Evolutionary conservation across 257 asterid species (phyloP).

Genomic region (Datura wrightii): DNA sequence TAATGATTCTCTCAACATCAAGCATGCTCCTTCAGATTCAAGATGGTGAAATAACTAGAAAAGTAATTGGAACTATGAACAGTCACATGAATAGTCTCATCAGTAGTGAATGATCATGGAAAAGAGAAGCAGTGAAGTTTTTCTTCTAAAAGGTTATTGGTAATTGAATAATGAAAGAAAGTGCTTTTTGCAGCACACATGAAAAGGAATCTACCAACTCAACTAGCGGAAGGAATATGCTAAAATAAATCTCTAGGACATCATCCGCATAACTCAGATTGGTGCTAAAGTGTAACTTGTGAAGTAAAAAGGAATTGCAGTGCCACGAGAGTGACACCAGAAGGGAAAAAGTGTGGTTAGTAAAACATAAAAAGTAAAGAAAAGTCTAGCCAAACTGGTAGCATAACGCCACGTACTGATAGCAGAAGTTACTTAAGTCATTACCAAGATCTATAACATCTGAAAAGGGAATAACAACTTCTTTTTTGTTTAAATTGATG

Average conservation of each 20-base stretch:
- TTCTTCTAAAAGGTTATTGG: not conserved
- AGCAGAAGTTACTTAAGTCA: not conserved
- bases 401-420: not conserved
- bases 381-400: not conserved
- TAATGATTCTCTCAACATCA: not conserved
- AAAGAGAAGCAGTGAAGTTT: no score
- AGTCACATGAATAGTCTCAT: not conserved
- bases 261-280: not conserved
- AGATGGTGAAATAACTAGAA: not conserved
- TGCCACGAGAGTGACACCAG: not conserved
- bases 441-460: not conserved
- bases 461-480: not conserved
- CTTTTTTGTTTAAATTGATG: not conserved
- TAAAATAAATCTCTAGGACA: not conserved
- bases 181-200: not conserved
- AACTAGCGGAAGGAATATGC: not conserved
- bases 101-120: not conserved
- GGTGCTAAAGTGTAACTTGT: not conserved
- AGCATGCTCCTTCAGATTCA: slow-evolving; percentile 5
- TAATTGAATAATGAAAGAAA: not conserved
- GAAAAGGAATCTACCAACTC: not conserved
- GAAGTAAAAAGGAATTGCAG: not conserved
- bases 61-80: not conserved
- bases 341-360: not conserved
- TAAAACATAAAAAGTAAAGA: not conserved